Evolutionary conservation across 192 early-diverging fungal genomes (phyloP).

Genomic region (Backusella parvicylindrica): DNA sequence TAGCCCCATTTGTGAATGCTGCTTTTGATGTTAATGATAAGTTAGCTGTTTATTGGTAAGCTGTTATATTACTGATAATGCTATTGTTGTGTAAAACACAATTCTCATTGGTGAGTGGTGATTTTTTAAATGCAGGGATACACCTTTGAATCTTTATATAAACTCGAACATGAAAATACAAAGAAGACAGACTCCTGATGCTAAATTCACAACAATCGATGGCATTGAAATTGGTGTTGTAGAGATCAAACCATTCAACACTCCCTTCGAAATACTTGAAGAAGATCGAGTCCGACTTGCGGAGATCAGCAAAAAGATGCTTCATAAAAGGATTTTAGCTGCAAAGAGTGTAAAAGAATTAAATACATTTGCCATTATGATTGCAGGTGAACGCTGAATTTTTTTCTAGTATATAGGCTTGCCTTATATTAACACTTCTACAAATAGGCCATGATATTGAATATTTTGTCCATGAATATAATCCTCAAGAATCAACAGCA

Average conservation of each 20-base stretch:
- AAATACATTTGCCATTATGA: background rate
- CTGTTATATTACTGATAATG: slow-evolving; percentile 2
- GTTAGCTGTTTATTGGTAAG: slow-evolving; percentile 14
- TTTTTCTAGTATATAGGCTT: slow-evolving; percentile 4
- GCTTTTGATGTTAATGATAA: slow-evolving; percentile 17
- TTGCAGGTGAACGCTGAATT: slow-evolving; percentile 4
- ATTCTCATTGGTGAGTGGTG: slow-evolving; percentile 2
- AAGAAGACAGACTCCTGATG: slow-evolving; percentile 6
- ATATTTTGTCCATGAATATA: slow-evolving; percentile 11
- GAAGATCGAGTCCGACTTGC: slow-evolving; percentile 8
- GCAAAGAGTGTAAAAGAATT: slow-evolving; percentile 8
- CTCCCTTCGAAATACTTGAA: background rate
- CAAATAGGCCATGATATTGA: slow-evolving; percentile 5
- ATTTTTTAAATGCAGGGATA: slow-evolving; percentile 12
- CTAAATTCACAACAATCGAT: slow-evolving; percentile 9
- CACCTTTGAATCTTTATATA: slow-evolving; percentile 4
- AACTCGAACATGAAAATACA: slow-evolving; percentile 16
- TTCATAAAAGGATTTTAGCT: slow-evolving; percentile 8
- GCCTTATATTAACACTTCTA: slow-evolving; percentile 1
- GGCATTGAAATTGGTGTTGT: slow-evolving; percentile 12
- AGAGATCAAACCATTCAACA: slow-evolving; percentile 13
- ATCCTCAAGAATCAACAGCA: background rate
- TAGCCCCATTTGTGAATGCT: slow-evolving; percentile 17
- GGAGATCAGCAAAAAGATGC: slow-evolving; percentile 11
- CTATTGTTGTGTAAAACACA: background rate